Evolutionary conservation across 176 grass and related monocot genomes (phyloP).

Genomic region (Saccharum officinarum): DNA sequence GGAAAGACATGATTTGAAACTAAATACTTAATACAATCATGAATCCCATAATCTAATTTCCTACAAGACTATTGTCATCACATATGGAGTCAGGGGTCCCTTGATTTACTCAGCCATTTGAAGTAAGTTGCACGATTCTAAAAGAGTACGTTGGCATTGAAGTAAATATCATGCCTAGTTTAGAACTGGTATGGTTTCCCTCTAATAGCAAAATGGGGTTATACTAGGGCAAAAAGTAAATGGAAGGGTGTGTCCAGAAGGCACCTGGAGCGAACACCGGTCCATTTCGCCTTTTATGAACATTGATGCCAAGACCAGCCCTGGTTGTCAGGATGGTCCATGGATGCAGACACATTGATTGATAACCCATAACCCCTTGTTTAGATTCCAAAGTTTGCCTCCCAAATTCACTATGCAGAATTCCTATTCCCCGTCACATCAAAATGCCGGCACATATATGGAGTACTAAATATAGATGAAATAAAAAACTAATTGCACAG

Average conservation of each 20-base stretch:
- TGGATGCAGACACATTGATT: not conserved
- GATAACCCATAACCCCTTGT: not conserved
- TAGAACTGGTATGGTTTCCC: not conserved
- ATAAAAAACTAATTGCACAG: no score
- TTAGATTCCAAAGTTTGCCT: no score
- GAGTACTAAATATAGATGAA: no score
- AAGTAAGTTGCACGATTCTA: not conserved
- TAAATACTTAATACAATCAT: not conserved
- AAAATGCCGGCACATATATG: no score
- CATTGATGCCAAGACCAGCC: not conserved
- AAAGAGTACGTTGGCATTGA: not conserved
- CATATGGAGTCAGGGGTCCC: no score
- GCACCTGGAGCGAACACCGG: not conserved
- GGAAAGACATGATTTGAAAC: not conserved
- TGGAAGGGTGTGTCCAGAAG: not conserved
- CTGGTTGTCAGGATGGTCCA: not conserved
- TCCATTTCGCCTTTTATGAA: not conserved
- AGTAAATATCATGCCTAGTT: not conserved
- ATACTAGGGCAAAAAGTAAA: not conserved
- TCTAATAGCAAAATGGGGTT: not conserved
- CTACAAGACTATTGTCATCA: not conserved
- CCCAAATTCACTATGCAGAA: no score
- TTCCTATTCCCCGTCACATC: no score
- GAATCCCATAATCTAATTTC: not conserved
- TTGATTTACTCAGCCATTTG: not conserved